Conservation (phyloP, 768 basidiomycete genomes). For the Suillus subaureus region DNA sequence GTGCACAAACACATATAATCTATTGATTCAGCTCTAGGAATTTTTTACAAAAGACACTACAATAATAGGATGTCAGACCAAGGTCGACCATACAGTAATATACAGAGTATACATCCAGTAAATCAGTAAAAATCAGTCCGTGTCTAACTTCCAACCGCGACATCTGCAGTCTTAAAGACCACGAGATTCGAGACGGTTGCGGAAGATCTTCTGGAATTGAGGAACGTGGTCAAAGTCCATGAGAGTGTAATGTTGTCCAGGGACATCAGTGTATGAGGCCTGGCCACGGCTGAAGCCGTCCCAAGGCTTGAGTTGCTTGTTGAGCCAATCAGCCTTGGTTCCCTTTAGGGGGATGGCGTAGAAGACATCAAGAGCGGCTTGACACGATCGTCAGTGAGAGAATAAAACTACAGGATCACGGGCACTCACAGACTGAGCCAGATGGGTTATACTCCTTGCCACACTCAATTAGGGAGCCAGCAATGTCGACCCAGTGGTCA, state of each 20-base stretch:
- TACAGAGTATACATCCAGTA: background rate
- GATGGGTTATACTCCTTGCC: constrained; percentile 20
- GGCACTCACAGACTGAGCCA: constrained; percentile 23
- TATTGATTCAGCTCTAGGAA: background rate
- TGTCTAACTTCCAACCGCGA: background rate
- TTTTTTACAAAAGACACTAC: background rate
- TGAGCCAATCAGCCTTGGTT: constrained; percentile 18
- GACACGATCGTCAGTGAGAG: background rate
- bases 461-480: constrained; percentile 24
- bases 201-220: constrained; percentile 20
- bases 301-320: constrained; percentile 21
- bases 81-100: background rate
- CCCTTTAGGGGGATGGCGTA: constrained; percentile 17
- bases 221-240: constrained; percentile 20
- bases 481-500: constrained; percentile 25
- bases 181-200: constrained; percentile 23
- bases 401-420: background rate
- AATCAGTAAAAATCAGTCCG: background rate
- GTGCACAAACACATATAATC: background rate
- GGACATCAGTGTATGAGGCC: constrained; percentile 16
- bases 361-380: constrained; percentile 15
- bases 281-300: constrained; percentile 18
- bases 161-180: constrained; percentile 16
- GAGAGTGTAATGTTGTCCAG: constrained; percentile 20
- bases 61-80: background rate